Percentiles rank a stretch among this genome's conserved stretches.
These are phyloP conservation scores for Cyberlindnera meyerae DNA, from an alignment of 805 yeast genomes.

Conservation along the genomic window DNA sequence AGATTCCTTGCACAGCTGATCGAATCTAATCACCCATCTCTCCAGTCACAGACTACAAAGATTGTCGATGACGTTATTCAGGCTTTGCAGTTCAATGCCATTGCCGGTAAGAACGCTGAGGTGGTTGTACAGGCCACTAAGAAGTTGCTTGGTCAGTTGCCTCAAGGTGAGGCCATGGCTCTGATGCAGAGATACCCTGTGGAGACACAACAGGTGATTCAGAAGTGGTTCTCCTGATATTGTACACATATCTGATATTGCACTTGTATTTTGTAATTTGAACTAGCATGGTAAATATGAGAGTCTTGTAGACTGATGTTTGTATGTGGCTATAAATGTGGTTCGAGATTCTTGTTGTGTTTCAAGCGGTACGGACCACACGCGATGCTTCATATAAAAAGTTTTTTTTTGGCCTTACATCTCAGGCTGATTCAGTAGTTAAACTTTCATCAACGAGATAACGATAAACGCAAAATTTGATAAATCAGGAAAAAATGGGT, in stretches of 20 bases:
- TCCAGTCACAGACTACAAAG: conserved; percentile 49
- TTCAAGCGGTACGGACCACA: no score
- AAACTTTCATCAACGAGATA: no score
- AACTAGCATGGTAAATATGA: no score
- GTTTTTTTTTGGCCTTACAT: no score
- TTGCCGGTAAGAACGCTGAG: conserved; percentile 69
- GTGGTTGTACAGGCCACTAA: conserved; percentile 59
- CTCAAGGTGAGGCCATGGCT: conserved; percentile 64
- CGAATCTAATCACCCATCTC: conserved; percentile 57
- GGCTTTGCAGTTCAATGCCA: conserved; percentile 63
- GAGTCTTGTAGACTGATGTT: no score
- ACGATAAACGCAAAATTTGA: no score
- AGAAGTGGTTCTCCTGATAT: conserved; percentile 50
- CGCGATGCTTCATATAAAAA: no score
- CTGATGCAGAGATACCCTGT: conserved; percentile 59
- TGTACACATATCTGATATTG: no score
- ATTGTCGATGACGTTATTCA: conserved; percentile 67
- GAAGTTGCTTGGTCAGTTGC: conserved; percentile 55
- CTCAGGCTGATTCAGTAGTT: no score
- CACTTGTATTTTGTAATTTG: no score
- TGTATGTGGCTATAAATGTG: no score
- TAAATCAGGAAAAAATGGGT: no score
- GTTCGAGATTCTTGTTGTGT: not conserved
- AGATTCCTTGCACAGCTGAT: conserved; percentile 69
- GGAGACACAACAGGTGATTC: conserved; percentile 55